Conservation (phyloP, 2,329 filamentous ascomycete species). For the Fusarium burgessii region DNA sequence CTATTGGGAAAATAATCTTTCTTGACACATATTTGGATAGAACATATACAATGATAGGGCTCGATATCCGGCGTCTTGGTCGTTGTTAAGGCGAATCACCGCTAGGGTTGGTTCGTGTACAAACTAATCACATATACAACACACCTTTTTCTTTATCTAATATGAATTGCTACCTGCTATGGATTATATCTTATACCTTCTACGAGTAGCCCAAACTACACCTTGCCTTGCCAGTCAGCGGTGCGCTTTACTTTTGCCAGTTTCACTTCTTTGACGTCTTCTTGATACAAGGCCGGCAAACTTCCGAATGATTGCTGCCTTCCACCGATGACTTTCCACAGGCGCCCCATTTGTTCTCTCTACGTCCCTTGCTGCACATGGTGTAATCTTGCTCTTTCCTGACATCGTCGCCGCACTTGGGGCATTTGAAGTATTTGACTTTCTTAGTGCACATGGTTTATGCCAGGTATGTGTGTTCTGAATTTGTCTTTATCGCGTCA, state of each 20-base stretch:
- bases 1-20: fast-evolving
- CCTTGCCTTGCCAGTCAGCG: too few relatives aligned
- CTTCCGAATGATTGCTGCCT: fast-evolving
- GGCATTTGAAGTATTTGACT: background rate
- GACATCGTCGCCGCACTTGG: background rate
- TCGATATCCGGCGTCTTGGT: background rate
- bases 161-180: fast-evolving
- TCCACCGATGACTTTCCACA: background rate
- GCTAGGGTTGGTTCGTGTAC: background rate
- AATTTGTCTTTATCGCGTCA: background rate
- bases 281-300: background rate
- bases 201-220: fast-evolving
- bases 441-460: background rate
- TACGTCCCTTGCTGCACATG: background rate
- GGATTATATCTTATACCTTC: fast-evolving
- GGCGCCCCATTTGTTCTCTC: slow-evolving; percentile 2
- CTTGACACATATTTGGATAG: fast-evolving
- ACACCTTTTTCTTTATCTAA: background rate
- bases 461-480: fast-evolving
- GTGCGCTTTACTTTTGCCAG: background rate
- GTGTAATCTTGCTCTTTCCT: background rate
- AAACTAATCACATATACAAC: background rate
- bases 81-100: fast-evolving
- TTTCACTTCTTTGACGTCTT: background rate
- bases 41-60: fast-evolving